Conservation (phyloP, 768 basidiomycete species). For the Dentipellis fragilis region DNA sequence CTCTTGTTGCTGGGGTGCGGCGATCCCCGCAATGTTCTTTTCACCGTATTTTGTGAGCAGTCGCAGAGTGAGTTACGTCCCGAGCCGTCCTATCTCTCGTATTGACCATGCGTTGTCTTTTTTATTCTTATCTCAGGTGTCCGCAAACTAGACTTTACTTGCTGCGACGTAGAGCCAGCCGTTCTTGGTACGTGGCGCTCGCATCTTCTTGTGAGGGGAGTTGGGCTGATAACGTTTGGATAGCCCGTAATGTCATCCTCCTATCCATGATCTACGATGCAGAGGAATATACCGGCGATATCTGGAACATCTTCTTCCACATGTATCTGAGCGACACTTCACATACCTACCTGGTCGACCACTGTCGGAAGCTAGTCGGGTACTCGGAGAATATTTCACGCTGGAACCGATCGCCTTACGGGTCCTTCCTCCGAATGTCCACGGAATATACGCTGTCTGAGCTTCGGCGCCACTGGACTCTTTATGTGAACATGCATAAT, state of each 20-base stretch:
- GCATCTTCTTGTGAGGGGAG: background rate
- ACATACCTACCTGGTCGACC: constrained; percentile 23
- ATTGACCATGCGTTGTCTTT: no score
- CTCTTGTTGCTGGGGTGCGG: constrained; percentile 50
- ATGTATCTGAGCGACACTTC: constrained; percentile 31
- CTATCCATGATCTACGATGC: constrained; percentile 32
- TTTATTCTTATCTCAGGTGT: background rate
- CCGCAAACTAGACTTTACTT: constrained; percentile 37
- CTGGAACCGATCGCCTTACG: constrained; percentile 31
- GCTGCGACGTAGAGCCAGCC: constrained; percentile 39
- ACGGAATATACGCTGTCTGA: constrained; percentile 27
- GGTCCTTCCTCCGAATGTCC: constrained; percentile 27
- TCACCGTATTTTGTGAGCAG: constrained; percentile 29
- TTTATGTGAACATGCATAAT: constrained; percentile 8
- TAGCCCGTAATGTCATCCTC: constrained; percentile 41
- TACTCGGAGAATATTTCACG: constrained; percentile 22
- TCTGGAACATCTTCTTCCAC: constrained; percentile 43
- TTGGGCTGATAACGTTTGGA: background rate
- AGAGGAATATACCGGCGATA: constrained; percentile 1
- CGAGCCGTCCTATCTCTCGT: no score
- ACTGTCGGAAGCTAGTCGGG: constrained; percentile 29
- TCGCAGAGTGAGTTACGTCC: background rate
- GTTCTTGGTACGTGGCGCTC: constrained; percentile 28
- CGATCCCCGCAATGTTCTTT: constrained; percentile 44
- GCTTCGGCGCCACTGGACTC: constrained; percentile 31